Evolutionary conservation across 192 early-diverging fungal genomes (phyloP).

Genomic region (Geranomyces variabilis): DNA sequence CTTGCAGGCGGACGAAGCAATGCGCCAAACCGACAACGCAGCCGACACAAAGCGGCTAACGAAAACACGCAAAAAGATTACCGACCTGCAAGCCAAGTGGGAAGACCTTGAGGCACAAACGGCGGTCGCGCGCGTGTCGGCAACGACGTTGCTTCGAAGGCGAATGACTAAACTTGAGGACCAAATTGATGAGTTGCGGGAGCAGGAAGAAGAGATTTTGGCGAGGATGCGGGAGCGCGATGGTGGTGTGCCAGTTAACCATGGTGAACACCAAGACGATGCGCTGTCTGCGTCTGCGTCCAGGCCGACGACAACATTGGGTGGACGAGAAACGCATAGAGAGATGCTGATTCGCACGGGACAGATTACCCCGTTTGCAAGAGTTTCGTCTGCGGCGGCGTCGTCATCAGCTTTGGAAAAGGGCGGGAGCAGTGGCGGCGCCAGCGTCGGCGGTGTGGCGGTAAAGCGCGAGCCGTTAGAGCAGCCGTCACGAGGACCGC

Average conservation of each 20-base stretch:
- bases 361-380: too few relatives aligned
- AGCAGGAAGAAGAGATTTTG: conserved; percentile 50
- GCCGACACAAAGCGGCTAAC: conserved; percentile 68
- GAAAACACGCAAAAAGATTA: conserved; percentile 39
- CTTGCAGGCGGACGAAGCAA: conserved; percentile 61
- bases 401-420: too few relatives aligned
- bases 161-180: conserved; percentile 20
- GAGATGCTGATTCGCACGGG: too few relatives aligned
- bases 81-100: conserved; percentile 17
- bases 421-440: too few relatives aligned
- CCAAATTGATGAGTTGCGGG: conserved; percentile 24
- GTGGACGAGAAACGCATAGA: too few relatives aligned
- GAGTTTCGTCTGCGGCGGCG: too few relatives aligned
- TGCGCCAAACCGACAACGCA: conserved; percentile 64
- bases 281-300: too few relatives aligned
- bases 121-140: not conserved
- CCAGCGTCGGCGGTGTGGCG: too few relatives aligned
- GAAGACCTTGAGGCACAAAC: conserved; percentile 1
- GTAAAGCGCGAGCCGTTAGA: not conserved
- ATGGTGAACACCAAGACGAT: too few relatives aligned
- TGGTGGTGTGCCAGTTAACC: not conserved
- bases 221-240: conserved; percentile 35
- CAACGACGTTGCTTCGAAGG: conserved; percentile 1
- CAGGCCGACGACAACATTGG: too few relatives aligned
- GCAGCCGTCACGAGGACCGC: not conserved